Evolutionary conservation across 2,329 filamentous ascomycete species (phyloP), one percentile per base, ranked within the genome.

Genomic region (Clonostachys rosea): DNA sequence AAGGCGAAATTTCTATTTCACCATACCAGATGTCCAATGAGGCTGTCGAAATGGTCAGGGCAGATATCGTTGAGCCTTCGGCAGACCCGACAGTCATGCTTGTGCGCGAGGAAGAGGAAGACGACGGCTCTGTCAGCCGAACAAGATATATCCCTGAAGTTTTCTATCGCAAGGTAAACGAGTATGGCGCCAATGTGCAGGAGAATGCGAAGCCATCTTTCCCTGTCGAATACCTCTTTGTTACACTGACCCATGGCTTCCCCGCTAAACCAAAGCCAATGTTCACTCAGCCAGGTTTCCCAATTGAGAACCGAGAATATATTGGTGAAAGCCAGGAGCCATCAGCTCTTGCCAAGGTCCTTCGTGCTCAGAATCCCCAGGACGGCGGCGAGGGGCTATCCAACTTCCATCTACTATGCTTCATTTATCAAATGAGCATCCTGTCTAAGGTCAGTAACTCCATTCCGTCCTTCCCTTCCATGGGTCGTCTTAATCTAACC

Each of bases 131-230:
- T 47, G 74, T 68, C 44, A 86, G 79, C 63, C 83, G 83, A 47
- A 84, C 86, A 20, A 81, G 91, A 57, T 99, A 99, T 62, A 95
- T 99, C 18, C 94, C 94, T 1, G 94, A 99, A 60, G 92, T 99
- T 5, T 99, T 97, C 69, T 99, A 95, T 71, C 84, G 92, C 51
- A 85, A 83, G 56, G 90, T 96, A 67, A 99, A 99, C 66, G 92
- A 99, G 65, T 96, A 99, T 62, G 91, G 91, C 34, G 89, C 87
- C 53, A 96, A 92, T 56, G 94, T 97, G 8, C 94, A 96, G 64
- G 90, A 97, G 66, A 97, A 96, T 58, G 94, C 94, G 20, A 97
- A 96, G 63, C 94, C 94, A 1, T 84, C 88, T 42, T 99, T 99
- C 65, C 94, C 94, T 0, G 91, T 96, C 43, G 94, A 99, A 64